A percentile compares a stretch with the other conserved stretches of the same genome.
Conservation (phyloP, 768 basidiomycete species). For the Termitomyces sp. region DNA sequence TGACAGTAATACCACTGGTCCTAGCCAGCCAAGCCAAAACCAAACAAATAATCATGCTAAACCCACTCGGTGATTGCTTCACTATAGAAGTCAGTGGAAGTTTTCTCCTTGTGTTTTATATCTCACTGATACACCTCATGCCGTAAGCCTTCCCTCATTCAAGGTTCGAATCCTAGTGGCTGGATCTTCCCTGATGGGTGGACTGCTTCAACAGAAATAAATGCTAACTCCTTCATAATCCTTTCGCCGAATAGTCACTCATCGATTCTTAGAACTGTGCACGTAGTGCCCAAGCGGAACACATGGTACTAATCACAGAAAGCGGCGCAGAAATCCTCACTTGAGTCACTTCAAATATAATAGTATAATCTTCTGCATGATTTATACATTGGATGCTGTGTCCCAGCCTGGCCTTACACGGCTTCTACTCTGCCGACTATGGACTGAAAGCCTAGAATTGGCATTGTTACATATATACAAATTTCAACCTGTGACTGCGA, state of each 20-base stretch:
- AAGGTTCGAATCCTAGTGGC: constrained; percentile 62
- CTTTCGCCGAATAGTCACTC: neutral
- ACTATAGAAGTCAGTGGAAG: constrained; percentile 72
- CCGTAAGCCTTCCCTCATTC: constrained; percentile 67
- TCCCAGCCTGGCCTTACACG: too few species aligned
- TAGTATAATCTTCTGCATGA: neutral
- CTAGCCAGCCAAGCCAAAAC: too few species aligned
- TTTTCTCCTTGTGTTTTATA: neutral
- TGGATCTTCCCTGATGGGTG: constrained; percentile 91
- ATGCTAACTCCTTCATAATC: constrained; percentile 10
- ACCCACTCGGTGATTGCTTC: constrained; percentile 86
- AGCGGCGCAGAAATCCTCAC: constrained; percentile 79
- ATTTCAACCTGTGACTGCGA: too few species aligned
- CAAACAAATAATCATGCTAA: too few species aligned
- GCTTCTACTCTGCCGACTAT: too few species aligned
- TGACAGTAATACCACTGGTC: too few species aligned
- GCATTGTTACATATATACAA: too few species aligned
- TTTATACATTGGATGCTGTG: too few species aligned
- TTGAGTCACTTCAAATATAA: neutral
- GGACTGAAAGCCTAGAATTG: too few species aligned
- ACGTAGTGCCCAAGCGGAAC: constrained; percentile 82
- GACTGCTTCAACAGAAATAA: constrained; percentile 86
- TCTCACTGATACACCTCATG: neutral
- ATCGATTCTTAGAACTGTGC: constrained; percentile 59
- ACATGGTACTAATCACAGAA: constrained; percentile 83